These are phyloP conservation scores for Neoscytalidium dimidiatum DNA, from an alignment of 2,329 filamentous ascomycete genomes.

Conservation along the genomic window DNA sequence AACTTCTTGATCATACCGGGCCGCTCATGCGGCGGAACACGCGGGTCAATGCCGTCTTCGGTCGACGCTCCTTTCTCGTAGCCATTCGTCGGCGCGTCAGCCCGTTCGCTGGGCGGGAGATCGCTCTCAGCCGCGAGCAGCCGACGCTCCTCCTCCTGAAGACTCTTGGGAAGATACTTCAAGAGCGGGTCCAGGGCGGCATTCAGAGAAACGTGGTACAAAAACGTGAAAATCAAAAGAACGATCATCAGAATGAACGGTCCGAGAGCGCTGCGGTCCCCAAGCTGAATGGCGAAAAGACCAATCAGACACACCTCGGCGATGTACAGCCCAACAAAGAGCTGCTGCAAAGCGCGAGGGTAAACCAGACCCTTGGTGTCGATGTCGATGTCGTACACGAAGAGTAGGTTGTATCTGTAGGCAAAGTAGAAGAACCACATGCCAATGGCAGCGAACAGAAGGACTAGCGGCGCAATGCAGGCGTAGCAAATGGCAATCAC, in stretches of 20 bases:
- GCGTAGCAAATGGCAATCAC: slow-evolving; percentile 50
- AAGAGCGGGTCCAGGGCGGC: slow-evolving; percentile 20
- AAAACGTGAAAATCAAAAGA: slow-evolving; percentile 26
- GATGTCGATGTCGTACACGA: slow-evolving; percentile 48
- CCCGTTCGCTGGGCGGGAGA: slow-evolving; percentile 4
- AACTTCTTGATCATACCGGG: slow-evolving; percentile 16
- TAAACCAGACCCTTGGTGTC: slow-evolving; percentile 52
- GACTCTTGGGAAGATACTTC: slow-evolving; percentile 15
- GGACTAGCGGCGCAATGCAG: slow-evolving; percentile 50
- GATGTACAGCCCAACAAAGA: slow-evolving; percentile 50
- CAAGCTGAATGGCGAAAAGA: slow-evolving; percentile 31
- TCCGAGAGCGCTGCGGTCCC: slow-evolving; percentile 32
- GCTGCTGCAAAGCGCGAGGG: slow-evolving; percentile 48
- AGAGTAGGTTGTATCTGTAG: slow-evolving; percentile 53
- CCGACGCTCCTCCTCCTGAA: slow-evolving; percentile 20
- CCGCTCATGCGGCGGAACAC: slow-evolving; percentile 6
- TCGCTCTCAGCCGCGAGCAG: slow-evolving; percentile 17
- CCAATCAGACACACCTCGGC: slow-evolving; percentile 52
- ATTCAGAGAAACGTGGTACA: slow-evolving; percentile 22
- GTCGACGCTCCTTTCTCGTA: slow-evolving; percentile 2
- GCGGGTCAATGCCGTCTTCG: not conserved
- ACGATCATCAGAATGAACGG: slow-evolving; percentile 34
- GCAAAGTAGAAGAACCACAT: slow-evolving; percentile 48
- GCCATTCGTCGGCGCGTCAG: slow-evolving; percentile 13
- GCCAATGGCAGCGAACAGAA: slow-evolving; percentile 49